These are phyloP conservation scores for Penicillium nucicola DNA, from an alignment of 495 filamentous ascomycete genomes.

Conservation along the genomic window DNA sequence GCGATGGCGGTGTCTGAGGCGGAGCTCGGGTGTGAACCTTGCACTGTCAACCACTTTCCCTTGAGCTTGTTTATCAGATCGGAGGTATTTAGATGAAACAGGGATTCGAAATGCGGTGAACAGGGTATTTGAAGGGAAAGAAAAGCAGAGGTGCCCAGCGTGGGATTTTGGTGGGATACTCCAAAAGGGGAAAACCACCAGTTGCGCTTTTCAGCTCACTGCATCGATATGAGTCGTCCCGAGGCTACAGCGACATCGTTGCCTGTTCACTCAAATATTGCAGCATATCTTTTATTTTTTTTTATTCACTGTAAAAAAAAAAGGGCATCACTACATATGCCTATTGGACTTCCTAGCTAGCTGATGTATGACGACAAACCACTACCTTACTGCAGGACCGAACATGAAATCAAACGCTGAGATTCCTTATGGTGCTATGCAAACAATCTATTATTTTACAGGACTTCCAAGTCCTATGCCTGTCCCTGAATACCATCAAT, in stretches of 20 bases:
- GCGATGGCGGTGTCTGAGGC: slow-evolving; percentile 31
- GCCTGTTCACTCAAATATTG: too few relatives aligned
- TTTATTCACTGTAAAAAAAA: too few relatives aligned
- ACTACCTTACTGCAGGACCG: too few relatives aligned
- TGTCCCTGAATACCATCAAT: slow-evolving; percentile 25
- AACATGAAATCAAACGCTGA: neutral
- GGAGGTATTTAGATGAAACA: too few relatives aligned
- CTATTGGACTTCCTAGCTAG: too few relatives aligned
- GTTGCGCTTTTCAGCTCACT: neutral
- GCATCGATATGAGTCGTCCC: too few relatives aligned
- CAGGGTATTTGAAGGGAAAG: slow-evolving; percentile 1
- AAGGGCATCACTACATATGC: too few relatives aligned
- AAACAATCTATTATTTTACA: slow-evolving; percentile 1
- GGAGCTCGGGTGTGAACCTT: slow-evolving; percentile 29
- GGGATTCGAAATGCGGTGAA: too few relatives aligned
- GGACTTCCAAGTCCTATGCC: neutral
- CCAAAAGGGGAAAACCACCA: slow-evolving; percentile 19
- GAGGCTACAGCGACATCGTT: too few relatives aligned
- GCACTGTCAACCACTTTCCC: neutral
- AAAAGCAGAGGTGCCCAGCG: neutral
- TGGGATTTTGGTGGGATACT: neutral
- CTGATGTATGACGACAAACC: too few relatives aligned
- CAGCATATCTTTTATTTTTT: too few relatives aligned
- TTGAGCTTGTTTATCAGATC: too few relatives aligned
- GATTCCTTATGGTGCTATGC: neutral